phyloP scores from a whole-genome alignment of 306 rosid genomes.

The Fragaria vesca region DNA sequence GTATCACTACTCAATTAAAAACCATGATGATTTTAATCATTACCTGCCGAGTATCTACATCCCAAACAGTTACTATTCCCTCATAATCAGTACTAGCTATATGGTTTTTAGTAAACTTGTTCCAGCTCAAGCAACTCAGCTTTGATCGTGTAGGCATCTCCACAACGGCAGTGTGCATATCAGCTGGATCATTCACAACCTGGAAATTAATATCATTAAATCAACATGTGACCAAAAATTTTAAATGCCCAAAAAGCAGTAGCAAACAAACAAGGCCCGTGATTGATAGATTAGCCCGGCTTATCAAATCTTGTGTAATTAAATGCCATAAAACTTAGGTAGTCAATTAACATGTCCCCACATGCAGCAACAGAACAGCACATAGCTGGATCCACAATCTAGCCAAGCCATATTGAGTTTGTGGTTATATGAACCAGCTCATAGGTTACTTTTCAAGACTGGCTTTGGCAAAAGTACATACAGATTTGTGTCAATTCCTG shows the following conservation, averaged over 20 bases:
- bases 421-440: neutral
- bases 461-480: neutral
- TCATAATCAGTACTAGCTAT: slow-evolving; percentile 99
- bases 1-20: neutral
- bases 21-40: slow-evolving; percentile 17
- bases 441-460: neutral
- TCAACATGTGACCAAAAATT: slow-evolving; percentile 2
- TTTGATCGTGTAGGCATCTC: slow-evolving; percentile 97
- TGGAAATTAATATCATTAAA: slow-evolving; percentile 39
- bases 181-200: slow-evolving; percentile 92
- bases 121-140: slow-evolving; percentile 99
- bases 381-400: neutral
- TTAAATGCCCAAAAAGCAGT: neutral
- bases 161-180: slow-evolving; percentile 83
- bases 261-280: neutral
- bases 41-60: slow-evolving; percentile 91
- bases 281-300: neutral
- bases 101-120: slow-evolving; percentile 78
- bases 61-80: slow-evolving; percentile 98
- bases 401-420: neutral
- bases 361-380: neutral
- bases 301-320: neutral
- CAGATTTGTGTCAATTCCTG: neutral
- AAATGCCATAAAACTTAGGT: neutral
- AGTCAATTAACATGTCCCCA: neutral